Conservation (phyloP, 2,329 filamentous ascomycete species). For the Venturia effusa region DNA sequence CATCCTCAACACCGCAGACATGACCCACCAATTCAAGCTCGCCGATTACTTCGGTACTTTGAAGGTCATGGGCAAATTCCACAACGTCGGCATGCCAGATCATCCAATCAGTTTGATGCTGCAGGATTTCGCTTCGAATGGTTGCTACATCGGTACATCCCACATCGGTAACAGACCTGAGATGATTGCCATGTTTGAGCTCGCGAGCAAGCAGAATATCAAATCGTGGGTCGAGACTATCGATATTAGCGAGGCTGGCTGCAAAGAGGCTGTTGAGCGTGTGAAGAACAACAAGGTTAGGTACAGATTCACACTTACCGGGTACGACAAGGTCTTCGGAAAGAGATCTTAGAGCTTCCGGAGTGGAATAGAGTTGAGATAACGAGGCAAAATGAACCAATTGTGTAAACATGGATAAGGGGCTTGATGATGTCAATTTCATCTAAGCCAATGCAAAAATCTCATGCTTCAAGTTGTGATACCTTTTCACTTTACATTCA, state of each 20-base stretch:
- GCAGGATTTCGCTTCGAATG: constrained; percentile 65
- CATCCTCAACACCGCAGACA: constrained; percentile 65
- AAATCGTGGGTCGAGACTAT: constrained; percentile 52
- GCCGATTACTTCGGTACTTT: constrained; percentile 64
- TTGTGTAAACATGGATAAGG: neutral
- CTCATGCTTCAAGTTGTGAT: too few species aligned
- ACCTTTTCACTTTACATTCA: too few species aligned
- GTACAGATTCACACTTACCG: constrained; percentile 61
- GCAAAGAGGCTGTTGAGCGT: constrained; percentile 58
- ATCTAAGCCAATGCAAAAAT: too few species aligned
- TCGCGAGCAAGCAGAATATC: constrained; percentile 40
- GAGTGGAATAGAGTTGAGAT: too few species aligned
- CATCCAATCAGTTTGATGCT: constrained; percentile 60
- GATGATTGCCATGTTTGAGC: constrained; percentile 41
- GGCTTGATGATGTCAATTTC: too few species aligned
- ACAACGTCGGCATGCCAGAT: constrained; percentile 66
- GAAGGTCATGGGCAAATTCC: constrained; percentile 71
- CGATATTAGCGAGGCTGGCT: constrained; percentile 58
- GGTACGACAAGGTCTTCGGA: constrained; percentile 58
- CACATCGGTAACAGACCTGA: constrained; percentile 40
- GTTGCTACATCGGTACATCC: constrained; percentile 42
- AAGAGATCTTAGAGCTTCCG: constrained; percentile 26
- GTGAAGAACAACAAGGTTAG: constrained; percentile 56
- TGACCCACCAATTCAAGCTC: constrained; percentile 57
- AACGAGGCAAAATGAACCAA: neutral